A percentile compares a stretch with the other conserved stretches of the same genome.
Conservation (phyloP, 495 filamentous ascomycete genomes). For the Xylaria curta region DNA sequence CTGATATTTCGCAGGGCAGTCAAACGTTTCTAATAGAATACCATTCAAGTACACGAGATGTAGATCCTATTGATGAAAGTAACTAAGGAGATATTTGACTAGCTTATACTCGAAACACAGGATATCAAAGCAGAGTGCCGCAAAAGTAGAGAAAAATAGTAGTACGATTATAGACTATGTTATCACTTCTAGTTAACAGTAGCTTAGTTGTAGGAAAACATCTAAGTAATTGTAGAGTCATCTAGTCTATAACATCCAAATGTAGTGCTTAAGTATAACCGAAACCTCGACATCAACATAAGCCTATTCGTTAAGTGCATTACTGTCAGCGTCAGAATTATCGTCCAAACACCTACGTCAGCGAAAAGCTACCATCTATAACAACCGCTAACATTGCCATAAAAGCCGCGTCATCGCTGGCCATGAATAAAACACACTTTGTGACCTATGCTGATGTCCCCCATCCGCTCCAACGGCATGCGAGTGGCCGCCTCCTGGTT, state of each 20-base stretch:
- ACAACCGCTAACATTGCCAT: conserved; percentile 25
- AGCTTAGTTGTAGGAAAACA: too few relatives aligned
- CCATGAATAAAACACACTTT: conserved; percentile 30
- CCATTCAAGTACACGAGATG: too few relatives aligned
- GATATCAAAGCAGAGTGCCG: background rate
- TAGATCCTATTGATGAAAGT: background rate
- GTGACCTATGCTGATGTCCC: conserved; percentile 29
- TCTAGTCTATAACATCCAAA: too few relatives aligned
- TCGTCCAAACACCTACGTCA: background rate
- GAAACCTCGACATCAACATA: background rate
- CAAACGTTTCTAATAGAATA: too few relatives aligned
- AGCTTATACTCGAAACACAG: background rate
- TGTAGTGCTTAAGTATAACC: background rate
- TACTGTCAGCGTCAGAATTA: too few relatives aligned
- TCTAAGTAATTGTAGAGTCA: too few relatives aligned
- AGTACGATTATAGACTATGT: too few relatives aligned
- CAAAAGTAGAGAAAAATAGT: too few relatives aligned
- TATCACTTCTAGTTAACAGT: too few relatives aligned
- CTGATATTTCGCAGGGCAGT: too few relatives aligned
- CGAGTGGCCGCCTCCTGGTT: background rate
- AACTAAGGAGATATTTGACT: background rate
- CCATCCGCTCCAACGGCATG: conserved; percentile 32
- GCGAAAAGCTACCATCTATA: conserved; percentile 31
- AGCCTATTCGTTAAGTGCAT: too few relatives aligned
- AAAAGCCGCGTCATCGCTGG: conserved; percentile 34